Evolutionary conservation across 2,329 filamentous ascomycete genomes (phyloP), one percentile per base, ranked within the genome.

Genomic region (Gnomoniopsis sp.): DNA sequence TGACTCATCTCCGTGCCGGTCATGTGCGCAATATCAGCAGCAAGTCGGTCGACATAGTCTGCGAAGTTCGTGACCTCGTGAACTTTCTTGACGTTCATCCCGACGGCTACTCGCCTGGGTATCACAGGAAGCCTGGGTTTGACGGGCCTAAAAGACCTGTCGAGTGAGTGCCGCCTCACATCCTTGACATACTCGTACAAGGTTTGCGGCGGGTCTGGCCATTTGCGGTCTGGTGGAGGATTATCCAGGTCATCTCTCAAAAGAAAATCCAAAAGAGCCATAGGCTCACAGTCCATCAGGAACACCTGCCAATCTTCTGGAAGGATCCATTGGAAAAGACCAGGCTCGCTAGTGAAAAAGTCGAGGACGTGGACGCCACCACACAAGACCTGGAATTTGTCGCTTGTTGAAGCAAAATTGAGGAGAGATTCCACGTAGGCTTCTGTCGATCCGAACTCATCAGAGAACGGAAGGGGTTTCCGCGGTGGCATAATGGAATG

Each of bases 331-430:
- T 88, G 84, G 71, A 96, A 99, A 0, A 97, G 81, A 63, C 91
- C 89, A 6, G 91, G 90, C 50, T 91, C 85, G 46, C 86, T 85
- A 2, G 92, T 97, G 75, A 97, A 91, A 74, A 99, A 98, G 72
- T 99, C 95, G 58, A 98, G 81, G 63, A 99, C 93, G 70, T 99
- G 95, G 1, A 98, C 90, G n/a, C 93, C 93, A 55, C 95, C 95
- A 70, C 92, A 96, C n/a, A 99, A 81, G 26, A 90, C 91, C 64
- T 91, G 89, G 66, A 97, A 92, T 1, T 91, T 79, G 55, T 88
- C 83, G 49, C 89, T 90, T 2, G 85, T 86, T 6, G 86, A 86
- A 1, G 87, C 84, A 67, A 98, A 96, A 21, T 85, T 71, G 26
- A 98, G 79, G 14, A 98, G 83, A 19, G 86, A 87, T 26, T 90